These are phyloP conservation scores for Vaccinium darrowii DNA, from an alignment of 148 eudicot genomes.

Conservation along the genomic window DNA sequence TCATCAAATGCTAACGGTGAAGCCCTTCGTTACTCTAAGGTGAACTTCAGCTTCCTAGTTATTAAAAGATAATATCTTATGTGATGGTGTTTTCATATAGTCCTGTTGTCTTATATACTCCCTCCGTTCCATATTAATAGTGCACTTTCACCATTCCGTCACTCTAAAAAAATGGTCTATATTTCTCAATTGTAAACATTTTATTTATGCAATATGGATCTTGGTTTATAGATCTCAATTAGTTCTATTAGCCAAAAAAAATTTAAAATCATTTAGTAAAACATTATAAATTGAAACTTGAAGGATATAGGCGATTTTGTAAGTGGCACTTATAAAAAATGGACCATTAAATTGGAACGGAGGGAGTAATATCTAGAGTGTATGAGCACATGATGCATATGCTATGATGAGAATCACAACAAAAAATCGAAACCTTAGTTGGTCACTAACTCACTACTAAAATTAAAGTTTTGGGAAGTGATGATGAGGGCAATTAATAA, in stretches of 20 bases:
- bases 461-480: background rate
- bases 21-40: slow-evolving; percentile 83
- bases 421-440: background rate
- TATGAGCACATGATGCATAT: background rate
- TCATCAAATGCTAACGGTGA: slow-evolving; percentile 75
- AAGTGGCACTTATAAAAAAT: too few species aligned
- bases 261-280: too few species aligned
- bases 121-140: too few species aligned
- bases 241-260: too few species aligned
- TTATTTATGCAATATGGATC: too few species aligned
- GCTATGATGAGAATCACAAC: background rate
- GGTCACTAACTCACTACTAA: background rate
- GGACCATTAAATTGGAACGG: too few species aligned
- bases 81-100: background rate
- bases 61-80: background rate
- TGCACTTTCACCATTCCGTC: too few species aligned
- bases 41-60: slow-evolving; percentile 19
- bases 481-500: background rate
- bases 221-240: too few species aligned
- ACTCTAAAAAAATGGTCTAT: too few species aligned
- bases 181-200: too few species aligned
- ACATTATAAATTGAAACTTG: too few species aligned
- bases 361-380: background rate
- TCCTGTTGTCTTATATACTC: background rate
- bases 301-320: too few species aligned